Evolutionary conservation across 2,329 filamentous ascomycete species (phyloP).

Genomic region (Fusarium annulatum): DNA sequence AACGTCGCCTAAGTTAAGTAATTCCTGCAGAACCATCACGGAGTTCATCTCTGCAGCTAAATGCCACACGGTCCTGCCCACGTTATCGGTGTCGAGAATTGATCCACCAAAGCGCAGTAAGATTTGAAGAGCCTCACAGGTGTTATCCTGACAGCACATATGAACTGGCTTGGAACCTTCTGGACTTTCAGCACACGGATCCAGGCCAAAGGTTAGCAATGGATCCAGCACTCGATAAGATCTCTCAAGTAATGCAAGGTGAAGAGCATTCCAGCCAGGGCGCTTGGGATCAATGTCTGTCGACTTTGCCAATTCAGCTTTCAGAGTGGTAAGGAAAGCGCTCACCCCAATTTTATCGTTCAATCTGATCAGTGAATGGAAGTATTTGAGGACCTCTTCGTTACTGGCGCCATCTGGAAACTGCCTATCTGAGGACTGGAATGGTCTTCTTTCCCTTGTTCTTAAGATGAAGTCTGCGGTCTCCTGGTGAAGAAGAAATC

Average conservation of each 20-base stretch:
- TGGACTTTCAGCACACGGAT: not conserved
- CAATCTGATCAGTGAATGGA: not conserved
- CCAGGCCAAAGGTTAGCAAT: not conserved
- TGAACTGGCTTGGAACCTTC: not conserved
- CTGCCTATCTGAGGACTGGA: no score
- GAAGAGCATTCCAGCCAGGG: not conserved
- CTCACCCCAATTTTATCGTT: not conserved
- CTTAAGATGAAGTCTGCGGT: not conserved
- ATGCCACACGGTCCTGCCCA: not conserved
- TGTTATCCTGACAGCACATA: not conserved
- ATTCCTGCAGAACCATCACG: fast-evolving
- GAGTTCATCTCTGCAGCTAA: not conserved
- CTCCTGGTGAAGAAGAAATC: not conserved
- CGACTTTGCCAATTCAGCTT: not conserved
- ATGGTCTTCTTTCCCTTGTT: not conserved
- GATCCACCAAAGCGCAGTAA: not conserved
- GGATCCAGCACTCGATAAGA: not conserved
- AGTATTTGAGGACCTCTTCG: not conserved
- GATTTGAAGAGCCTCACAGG: no score
- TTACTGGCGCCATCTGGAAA: no score
- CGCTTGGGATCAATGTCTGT: not conserved
- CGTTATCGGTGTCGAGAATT: not conserved
- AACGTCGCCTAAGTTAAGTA: not conserved
- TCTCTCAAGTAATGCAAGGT: not conserved
- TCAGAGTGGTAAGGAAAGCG: not conserved